Base-by-base conservation (phyloP, 345 rosid species). In the Toxicodendron radicans region DNA sequence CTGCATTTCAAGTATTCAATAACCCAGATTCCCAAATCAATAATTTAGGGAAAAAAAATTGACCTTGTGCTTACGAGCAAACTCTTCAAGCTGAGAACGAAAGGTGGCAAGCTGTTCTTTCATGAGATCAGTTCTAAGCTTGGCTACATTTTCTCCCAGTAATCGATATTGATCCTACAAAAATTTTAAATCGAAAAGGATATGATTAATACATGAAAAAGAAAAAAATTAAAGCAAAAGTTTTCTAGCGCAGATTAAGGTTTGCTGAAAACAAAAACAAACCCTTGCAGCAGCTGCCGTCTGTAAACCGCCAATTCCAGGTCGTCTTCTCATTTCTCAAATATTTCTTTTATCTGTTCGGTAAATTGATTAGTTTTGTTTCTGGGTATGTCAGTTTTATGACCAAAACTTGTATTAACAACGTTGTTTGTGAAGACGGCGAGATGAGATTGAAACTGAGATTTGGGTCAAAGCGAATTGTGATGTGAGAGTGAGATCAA, bases 61-160 rank as follows among this genome's bases (percentile, higher is more conserved):
- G 69, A 94, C 98, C 98, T 92, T 94, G 86, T 94, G 94, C 76
- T 94, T 92, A 53, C 96, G 96, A 52, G 96, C 97, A 66, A 90
- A 94, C 49, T 94, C 97, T 81, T 94, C 93, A 24, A 90, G 95
- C 83, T 94, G 97, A 24, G 95, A 84, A 27, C 90, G 85, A 67
- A 94, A 94, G 32, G 98, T 90, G 67, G 90, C 83, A n/a, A 90
- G 97, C 87, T 92, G 98, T 78, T 94, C 98, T 78, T 94, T 92
- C 97, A 94, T 92, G 21, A 92, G 91, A 86, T 94, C 98, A 69
- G 91, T 86, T 72, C 90, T 81, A 38, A 94, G 71, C 87, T 87
- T 92, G 41, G 95, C 97, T 52, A 92, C 97, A 91, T 92, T 92
- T 83, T 92, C 98, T 74, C 97, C 97, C 20, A 89, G 80, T 64